A percentile compares a stretch with the other conserved stretches of the same genome.
Conservation (phyloP, 2,329 filamentous ascomycete genomes). For the Dothidotthia symphoricarpi region DNA sequence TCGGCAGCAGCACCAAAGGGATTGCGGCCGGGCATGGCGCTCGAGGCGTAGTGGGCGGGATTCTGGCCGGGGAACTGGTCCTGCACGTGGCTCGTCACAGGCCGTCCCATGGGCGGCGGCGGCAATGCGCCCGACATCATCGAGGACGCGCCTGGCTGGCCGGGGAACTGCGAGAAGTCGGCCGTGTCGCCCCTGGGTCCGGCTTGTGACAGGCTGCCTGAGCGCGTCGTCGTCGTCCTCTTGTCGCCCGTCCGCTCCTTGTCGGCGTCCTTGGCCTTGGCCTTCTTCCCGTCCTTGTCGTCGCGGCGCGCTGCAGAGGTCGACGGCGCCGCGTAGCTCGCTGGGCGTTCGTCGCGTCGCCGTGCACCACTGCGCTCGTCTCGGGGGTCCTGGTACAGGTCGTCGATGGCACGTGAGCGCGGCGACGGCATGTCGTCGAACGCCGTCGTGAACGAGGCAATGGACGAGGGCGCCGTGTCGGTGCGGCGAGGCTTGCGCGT, state of each 20-base stretch:
- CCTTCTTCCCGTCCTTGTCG: constrained; percentile 25
- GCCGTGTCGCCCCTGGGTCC: constrained; percentile 35
- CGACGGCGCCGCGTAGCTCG: constrained; percentile 33
- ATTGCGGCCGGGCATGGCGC: constrained; percentile 45
- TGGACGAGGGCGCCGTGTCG: constrained; percentile 33
- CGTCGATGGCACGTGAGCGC: constrained; percentile 27
- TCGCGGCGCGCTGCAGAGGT: constrained; percentile 27
- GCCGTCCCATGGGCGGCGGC: constrained; percentile 13
- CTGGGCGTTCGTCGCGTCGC: constrained; percentile 29
- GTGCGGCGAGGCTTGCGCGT: constrained; percentile 32
- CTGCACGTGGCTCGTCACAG: constrained; percentile 50
- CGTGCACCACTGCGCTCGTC: constrained; percentile 23
- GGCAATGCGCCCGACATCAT: constrained; percentile 39
- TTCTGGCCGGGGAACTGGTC: constrained; percentile 62
- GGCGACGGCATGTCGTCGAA: constrained; percentile 30
- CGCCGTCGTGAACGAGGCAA: constrained; percentile 44
- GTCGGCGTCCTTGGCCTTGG: constrained; percentile 16
- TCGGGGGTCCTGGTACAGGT: constrained; percentile 32
- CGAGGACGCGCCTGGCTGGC: constrained; percentile 30
- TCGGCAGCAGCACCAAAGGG: constrained; percentile 58
- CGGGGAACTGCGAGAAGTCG: constrained; percentile 40
- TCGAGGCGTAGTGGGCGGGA: constrained; percentile 46
- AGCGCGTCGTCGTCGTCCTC: constrained; percentile 31
- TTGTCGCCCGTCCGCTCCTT: constrained; percentile 31
- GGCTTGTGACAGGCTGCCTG: constrained; percentile 27